Base-by-base conservation (phyloP, 164 flowering plant species). In the Euptelea pleiosperma region DNA sequence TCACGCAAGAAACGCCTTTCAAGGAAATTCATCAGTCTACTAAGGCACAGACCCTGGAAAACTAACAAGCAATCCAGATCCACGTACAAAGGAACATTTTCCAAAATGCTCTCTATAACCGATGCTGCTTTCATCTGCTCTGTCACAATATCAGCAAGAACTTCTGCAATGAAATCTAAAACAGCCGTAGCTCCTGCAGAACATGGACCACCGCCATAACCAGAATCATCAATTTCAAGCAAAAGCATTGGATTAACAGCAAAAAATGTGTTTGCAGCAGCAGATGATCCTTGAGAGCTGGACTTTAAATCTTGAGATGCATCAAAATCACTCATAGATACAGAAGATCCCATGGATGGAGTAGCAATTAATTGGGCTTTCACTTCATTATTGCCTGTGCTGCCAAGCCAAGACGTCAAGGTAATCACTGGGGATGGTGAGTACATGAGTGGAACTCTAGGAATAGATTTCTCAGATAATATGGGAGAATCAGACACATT, bases 131-230 rank as follows among this genome's bases (percentile, higher is more conserved):
- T 94, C 36, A 84, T 65, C 68, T 94, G 96, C 80, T 91, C 99
- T 22, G 96, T 86, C 60, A 85, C 68, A 50, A 87, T 64, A 67
- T 83, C 94, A 57, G 99, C 82, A 69, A 91, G 87, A 66, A 91
- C 96, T 81, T 91, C 98, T 31, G 90, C 91, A 68, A 87, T 64
- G 60, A 91, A 94, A 80, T 94, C 99, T 55, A 91, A 62, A 67
- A 94, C 82, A 40, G 98, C 96, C 66, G 89, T 83, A 41, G 99
- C 98, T 57, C 85, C 98, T 24, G 96, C 93, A 70, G 89, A 82
- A 72, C 98, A 94, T 50, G 98, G 94, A 24, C 99, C 98, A 56
- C 99, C 98, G 8, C 99, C 98, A 73, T 82, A 87, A 25, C 99
- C 90, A 67, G 77, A 76, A 70, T 94, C 91, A 75, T 94, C 90